Evolutionary conservation across 1,139 yeast genomes (phyloP), one percentile per base, ranked within the genome.

Genomic region (Zygosaccharomyces pseudobailii): DNA sequence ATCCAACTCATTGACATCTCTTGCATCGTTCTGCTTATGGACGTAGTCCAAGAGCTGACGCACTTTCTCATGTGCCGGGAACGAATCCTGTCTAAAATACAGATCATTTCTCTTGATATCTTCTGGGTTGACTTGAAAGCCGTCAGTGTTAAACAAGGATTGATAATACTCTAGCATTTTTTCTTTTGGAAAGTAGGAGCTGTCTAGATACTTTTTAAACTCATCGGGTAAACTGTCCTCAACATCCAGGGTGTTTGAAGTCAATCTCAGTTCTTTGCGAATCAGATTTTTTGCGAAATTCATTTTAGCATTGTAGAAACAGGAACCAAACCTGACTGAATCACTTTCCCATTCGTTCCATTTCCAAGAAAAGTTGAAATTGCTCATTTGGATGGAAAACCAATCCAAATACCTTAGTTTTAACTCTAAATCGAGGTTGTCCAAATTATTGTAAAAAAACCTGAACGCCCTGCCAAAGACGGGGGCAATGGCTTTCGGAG

Each of bases 351-450:
- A 94, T 66, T 90, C 98, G 55, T 80, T 83, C 99, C 99, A 92
- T 63, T 89, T 89, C 99, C 99, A 94, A 39, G 92, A 87, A 68
- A 88, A 94, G 52, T 87, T 90, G 67, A 92, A 94, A 66, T 92
- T 92, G 57, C 95, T 85, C 63, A 94, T 78, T 68, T 94, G 98
- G 49, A 87, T 84, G 3, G 95, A 78, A 75, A 94, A 84, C 98
- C 98, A 94, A 66, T 87, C 95, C 61, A 88, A 72, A 56, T 80
- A 86, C 52, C 92, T 74, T 54, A 80, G 75, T 55, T 82, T 78
- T 46, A 87, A 71, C 65, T 89, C 97, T 55, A 80, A 80, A 64
- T 90, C 97, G 49, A 89, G 71, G 2, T 76, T 71, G 33, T 78
- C 82, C 48, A 87, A 67, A 61, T 87, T 76, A 40, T 78, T 73